A percentile compares a stretch with the other conserved stretches of the same genome.
Conservation (phyloP, 306 rosid species). For the Sindora glabra region DNA sequence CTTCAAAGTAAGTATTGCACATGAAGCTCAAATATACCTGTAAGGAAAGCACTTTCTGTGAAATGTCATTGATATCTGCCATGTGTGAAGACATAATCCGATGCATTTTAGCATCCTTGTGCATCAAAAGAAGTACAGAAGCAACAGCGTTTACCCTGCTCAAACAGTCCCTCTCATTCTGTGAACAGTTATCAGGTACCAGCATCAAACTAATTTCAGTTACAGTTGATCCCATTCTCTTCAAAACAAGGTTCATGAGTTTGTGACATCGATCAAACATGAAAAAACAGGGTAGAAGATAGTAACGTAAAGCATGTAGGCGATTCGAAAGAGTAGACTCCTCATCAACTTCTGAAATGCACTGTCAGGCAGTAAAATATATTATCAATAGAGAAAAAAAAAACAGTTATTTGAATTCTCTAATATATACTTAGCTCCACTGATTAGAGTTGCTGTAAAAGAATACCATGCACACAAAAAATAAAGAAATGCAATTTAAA, state of each 20-base stretch:
- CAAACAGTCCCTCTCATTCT: slow-evolving; percentile 12
- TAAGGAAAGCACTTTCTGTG: slow-evolving; percentile 28
- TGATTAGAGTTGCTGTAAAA: background rate
- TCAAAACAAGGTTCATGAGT: slow-evolving; percentile 49
- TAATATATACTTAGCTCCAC: background rate
- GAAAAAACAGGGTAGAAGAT: slow-evolving; percentile 59
- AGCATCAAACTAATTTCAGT: slow-evolving; percentile 14
- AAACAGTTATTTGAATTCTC: background rate
- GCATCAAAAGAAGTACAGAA: slow-evolving; percentile 44
- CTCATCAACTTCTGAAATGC: slow-evolving; percentile 34
- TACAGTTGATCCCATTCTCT: slow-evolving; percentile 43
- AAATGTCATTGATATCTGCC: slow-evolving; percentile 35
- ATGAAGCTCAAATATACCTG: slow-evolving; percentile 38
- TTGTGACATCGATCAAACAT: slow-evolving; percentile 56
- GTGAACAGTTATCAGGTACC: slow-evolving; percentile 17
- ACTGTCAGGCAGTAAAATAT: slow-evolving; percentile 31
- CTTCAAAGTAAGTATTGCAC: background rate
- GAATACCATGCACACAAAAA: background rate
- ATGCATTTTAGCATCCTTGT: slow-evolving; percentile 34
- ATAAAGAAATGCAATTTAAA: no score
- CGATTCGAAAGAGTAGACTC: slow-evolving; percentile 11
- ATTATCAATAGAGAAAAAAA: background rate
- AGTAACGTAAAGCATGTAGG: slow-evolving; percentile 24
- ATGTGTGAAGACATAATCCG: slow-evolving; percentile 35
- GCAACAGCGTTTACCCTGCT: slow-evolving; percentile 29